phyloP scores from a whole-genome alignment of 2,329 filamentous ascomycete genomes.

The Penicillium digitatum region DNA sequence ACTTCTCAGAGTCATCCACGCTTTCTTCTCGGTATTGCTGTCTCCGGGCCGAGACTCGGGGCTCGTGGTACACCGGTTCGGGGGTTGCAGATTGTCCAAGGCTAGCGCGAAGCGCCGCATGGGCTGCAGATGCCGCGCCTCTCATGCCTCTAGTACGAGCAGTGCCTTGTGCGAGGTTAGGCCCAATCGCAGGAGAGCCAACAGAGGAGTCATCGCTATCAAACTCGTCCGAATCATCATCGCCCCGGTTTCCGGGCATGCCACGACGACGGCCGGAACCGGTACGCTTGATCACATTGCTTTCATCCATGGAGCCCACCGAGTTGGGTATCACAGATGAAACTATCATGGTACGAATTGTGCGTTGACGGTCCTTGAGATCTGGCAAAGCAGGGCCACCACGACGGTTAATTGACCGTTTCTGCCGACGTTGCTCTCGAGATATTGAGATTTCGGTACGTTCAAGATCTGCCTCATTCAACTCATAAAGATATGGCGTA shows the following conservation, averaged over 20 bases:
- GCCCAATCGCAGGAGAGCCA: conserved; percentile 77
- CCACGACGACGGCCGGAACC: conserved; percentile 60
- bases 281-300: conserved; percentile 77
- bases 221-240: conserved; percentile 81
- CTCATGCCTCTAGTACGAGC: conserved; percentile 84
- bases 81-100: conserved; percentile 83
- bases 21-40: conserved; percentile 74
- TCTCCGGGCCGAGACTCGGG: conserved; percentile 61
- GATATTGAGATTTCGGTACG: conserved; percentile 89
- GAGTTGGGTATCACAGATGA: conserved; percentile 89
- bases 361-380: conserved; percentile 88
- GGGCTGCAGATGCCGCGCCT: conserved; percentile 79
- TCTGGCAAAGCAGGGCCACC: conserved; percentile 93
- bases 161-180: conserved; percentile 65
- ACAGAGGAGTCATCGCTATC: conserved; percentile 84
- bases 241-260: conserved; percentile 53
- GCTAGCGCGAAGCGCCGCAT: conserved; percentile 74
- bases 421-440: conserved; percentile 88
- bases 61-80: conserved; percentile 69
- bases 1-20: conserved; percentile 63
- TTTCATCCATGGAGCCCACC: conserved; percentile 74
- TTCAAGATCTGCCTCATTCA: conserved; percentile 85
- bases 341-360: conserved; percentile 85
- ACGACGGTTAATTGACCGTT: conserved; percentile 87
- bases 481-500: conserved; percentile 87